Conservation (phyloP, 768 basidiomycete genomes). For the Calvatia gigantea region DNA sequence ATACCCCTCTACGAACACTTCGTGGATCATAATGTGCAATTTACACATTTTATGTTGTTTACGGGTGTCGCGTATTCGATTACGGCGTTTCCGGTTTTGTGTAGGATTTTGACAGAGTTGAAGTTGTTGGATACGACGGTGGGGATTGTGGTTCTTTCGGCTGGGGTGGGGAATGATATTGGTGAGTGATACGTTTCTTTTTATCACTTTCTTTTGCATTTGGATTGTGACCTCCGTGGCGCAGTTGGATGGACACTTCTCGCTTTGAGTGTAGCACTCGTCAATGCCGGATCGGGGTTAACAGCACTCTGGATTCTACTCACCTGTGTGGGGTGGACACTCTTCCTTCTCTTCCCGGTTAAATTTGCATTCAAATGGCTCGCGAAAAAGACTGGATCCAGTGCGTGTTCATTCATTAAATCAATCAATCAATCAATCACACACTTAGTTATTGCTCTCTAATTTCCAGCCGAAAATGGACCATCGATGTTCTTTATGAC, state of each 20-base stretch:
- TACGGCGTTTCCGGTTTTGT: conserved; percentile 83
- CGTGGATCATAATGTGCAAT: conserved; percentile 61
- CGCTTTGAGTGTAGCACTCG: conserved; percentile 88
- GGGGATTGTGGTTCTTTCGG: conserved; percentile 88
- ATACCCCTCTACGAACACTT: conserved; percentile 74
- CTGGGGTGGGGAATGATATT: conserved; percentile 88
- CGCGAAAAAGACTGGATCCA: conserved; percentile 74
- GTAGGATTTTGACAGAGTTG: conserved; percentile 85
- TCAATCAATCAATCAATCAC: no score
- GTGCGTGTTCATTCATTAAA: no score
- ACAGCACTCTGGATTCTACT: conserved; percentile 86
- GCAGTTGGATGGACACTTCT: conserved; percentile 81
- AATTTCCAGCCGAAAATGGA: conserved; percentile 56
- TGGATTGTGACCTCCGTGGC: neutral
- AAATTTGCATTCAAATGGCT: conserved; percentile 64
- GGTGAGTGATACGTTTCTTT: conserved; percentile 25
- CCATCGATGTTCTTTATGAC: conserved; percentile 93
- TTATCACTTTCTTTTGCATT: neutral
- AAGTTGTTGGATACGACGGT: conserved; percentile 90
- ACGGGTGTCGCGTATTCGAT: conserved; percentile 89
- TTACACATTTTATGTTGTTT: conserved; percentile 93
- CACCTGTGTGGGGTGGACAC: conserved; percentile 72
- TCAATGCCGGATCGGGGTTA: conserved; percentile 81
- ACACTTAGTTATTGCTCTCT: neutral
- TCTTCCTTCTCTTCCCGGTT: conserved; percentile 71